Conservation (phyloP, 2,329 filamentous ascomycete genomes). For the Penicillium psychrosexuale region DNA sequence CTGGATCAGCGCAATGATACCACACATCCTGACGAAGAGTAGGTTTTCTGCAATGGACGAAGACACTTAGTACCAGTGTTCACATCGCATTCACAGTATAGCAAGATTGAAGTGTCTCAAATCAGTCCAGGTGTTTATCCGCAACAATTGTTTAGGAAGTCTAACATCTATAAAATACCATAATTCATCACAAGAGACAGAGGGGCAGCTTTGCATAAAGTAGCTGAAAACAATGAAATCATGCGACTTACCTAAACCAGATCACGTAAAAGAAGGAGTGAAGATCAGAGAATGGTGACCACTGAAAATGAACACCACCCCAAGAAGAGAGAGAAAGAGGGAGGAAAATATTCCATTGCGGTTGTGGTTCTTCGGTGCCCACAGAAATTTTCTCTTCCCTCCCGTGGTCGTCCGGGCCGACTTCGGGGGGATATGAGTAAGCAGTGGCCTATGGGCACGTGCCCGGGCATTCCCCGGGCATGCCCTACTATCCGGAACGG, state of each 20-base stretch:
- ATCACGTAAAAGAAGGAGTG: constrained; percentile 11
- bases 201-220: not conserved
- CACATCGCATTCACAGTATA: constrained; percentile 7
- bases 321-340: constrained; percentile 15
- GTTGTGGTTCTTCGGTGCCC: constrained; percentile 16
- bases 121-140: constrained; percentile 40
- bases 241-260: constrained; percentile 17
- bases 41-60: constrained; percentile 21
- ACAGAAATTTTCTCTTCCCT: constrained; percentile 20
- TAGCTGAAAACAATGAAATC: not conserved
- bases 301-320: constrained; percentile 11
- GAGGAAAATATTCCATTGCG: constrained; percentile 19
- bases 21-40: constrained; percentile 53
- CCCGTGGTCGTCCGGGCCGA: constrained; percentile 1
- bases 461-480: not conserved
- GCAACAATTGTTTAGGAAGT: constrained; percentile 46
- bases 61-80: constrained; percentile 15
- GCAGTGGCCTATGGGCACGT: not conserved
- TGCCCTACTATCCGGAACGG: constrained; percentile 1
- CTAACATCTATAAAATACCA: constrained; percentile 49
- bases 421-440: constrained; percentile 3
- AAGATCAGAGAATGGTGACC: constrained; percentile 21
- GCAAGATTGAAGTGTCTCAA: constrained; percentile 13
- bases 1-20: constrained; percentile 60
- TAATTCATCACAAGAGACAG: constrained; percentile 40